Evolutionary conservation across 139 green algal genomes (phyloP), one percentile per base, ranked within the genome.

Genomic region (Gonium pectorale): DNA sequence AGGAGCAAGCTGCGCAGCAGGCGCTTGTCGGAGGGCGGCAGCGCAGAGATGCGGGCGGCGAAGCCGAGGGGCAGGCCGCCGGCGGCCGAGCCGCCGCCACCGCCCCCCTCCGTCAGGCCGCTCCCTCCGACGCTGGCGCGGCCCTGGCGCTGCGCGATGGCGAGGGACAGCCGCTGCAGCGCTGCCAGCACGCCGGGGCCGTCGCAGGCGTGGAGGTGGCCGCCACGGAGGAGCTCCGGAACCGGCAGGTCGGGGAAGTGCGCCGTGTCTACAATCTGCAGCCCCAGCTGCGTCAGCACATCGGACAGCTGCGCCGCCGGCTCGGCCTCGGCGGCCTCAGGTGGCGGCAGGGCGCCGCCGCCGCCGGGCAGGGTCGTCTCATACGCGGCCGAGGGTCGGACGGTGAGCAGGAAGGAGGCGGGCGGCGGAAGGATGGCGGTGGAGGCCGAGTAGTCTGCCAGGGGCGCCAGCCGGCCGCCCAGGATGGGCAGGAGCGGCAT

Each of bases 401-500:
- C 7, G 60, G 60, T 19, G 60, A 31, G 24, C n/a, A 31, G 0
- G 3, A 22, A 15, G n/a, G 60, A 26, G 1, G 60, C 60, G 60
- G n/a, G 8, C 1, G 63, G 63, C 33, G 63, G 63, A 33, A 70
- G 31, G 37, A 82, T 13, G 5, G 75, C 75, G 59, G n/a, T 71
- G 38, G 17, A 71, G 41, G 31, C 54, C 40, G 75, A 19, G 9
- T 3, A 3, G 59, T 81, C 69, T 2, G 52, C 40, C 27, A 92
- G 68, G 3, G 74, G 69, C 9, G 80, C 70, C 21, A 93, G 85
- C 6, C 72, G 56, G 29, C 56, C 38, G 40, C 80, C 75, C 2
- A 64, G 40, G 21, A 92, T 77, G 26, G 92, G 90, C n/a, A 95
- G 81, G 19, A 95, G 54, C 5, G 90, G 90, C 81, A 94, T 64